Evolutionary conservation across 2,329 filamentous ascomycete species (phyloP).

Genomic region (Colletotrichum filicis): DNA sequence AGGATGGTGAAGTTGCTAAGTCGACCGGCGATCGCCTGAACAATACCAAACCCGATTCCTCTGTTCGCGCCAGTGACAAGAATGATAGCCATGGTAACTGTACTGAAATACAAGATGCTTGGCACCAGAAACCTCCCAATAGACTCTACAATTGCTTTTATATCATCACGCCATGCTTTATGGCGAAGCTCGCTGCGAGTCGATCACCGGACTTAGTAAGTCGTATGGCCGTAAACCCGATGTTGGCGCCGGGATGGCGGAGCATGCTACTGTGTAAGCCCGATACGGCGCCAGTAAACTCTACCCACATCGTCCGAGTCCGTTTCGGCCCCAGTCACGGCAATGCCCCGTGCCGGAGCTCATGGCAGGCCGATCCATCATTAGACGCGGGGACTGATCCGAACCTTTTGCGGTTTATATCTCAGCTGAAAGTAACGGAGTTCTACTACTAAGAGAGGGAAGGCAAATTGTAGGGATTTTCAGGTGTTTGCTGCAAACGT

Average conservation of each 20-base stretch:
- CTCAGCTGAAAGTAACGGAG: not conserved
- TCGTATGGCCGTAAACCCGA: not conserved
- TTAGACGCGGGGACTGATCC: not conserved
- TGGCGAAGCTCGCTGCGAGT: too few species aligned
- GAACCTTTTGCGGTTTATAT: not conserved
- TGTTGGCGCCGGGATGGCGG: not conserved
- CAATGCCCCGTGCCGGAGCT: not conserved
- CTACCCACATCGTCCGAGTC: not conserved
- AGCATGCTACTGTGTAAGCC: not conserved
- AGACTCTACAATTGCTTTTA: not conserved
- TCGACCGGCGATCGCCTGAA: not conserved
- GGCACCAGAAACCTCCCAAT: not conserved
- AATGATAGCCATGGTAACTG: not conserved
- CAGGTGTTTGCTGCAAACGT: not conserved
- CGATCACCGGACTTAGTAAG: not conserved
- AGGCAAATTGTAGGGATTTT: not conserved
- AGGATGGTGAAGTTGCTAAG: not conserved
- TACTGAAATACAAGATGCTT: not conserved
- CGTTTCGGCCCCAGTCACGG: not conserved
- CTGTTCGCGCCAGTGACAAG: slow-evolving; percentile 2
- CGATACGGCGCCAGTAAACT: not conserved
- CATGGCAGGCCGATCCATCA: not conserved
- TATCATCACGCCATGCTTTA: not conserved
- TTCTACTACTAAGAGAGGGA: not conserved
- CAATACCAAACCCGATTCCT: not conserved